A percentile compares a stretch with the other conserved stretches of the same genome.
phyloP scores from a whole-genome alignment of 495 filamentous ascomycete genomes.

The Penicillium riverlandense region DNA sequence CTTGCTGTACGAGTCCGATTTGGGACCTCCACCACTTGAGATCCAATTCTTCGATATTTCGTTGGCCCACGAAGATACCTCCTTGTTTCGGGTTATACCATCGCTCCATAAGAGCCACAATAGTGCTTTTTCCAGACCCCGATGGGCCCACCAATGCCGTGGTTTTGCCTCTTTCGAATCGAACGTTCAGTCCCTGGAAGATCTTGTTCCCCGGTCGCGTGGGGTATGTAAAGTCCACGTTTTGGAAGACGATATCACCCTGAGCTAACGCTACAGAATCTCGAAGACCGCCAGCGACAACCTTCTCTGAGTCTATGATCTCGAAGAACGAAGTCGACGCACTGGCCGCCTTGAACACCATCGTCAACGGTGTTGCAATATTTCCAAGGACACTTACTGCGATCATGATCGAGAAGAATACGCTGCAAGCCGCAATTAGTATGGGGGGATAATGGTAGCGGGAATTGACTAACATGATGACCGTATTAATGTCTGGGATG shows the following conservation, averaged over 20 bases:
- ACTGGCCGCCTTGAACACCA: conserved; percentile 38
- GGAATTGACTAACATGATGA: conserved; percentile 39
- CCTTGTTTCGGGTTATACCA: conserved; percentile 53
- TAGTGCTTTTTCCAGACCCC: conserved; percentile 60
- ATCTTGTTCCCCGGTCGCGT: conserved; percentile 33
- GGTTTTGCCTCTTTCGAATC: conserved; percentile 37
- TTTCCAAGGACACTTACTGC: conserved; percentile 17
- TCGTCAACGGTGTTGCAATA: conserved; percentile 37
- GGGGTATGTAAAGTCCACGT: conserved; percentile 57
- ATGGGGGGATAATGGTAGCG: conserved; percentile 1
- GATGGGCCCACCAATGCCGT: conserved; percentile 53
- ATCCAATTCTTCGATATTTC: conserved; percentile 54
- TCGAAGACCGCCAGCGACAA: conserved; percentile 24
- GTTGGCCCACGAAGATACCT: conserved; percentile 33
- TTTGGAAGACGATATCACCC: conserved; percentile 49
- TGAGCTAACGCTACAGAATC: conserved; percentile 10
- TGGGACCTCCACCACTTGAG: conserved; percentile 76
- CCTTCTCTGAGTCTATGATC: conserved; percentile 38
- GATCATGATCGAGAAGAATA: conserved; percentile 38
- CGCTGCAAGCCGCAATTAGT: conserved; percentile 21
- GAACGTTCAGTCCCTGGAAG: conserved; percentile 32
- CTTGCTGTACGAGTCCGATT: conserved; percentile 60
- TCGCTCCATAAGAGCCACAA: conserved; percentile 55
- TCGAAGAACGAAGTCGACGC: conserved; percentile 37
- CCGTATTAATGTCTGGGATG: conserved; percentile 34